phyloP scores from a whole-genome alignment of 805 yeast genomes.

The Candida suzukii region DNA sequence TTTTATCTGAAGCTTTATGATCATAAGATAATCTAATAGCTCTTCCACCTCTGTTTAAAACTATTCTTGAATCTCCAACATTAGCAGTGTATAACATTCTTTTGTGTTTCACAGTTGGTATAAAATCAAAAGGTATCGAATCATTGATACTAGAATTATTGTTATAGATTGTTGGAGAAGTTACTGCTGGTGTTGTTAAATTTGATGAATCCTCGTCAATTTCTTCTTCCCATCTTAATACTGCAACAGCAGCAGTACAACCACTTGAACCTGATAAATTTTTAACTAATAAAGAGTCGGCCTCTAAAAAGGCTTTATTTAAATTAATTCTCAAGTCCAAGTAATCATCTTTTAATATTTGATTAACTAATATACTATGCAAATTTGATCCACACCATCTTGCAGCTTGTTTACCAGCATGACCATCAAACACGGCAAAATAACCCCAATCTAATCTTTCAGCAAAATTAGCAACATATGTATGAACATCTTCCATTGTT shows the following conservation, averaged over 20 bases:
- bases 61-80: conserved; percentile 89
- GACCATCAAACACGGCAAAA: conserved; percentile 95
- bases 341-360: conserved; percentile 38
- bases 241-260: conserved; percentile 92
- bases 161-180: not conserved
- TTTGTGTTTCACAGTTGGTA: conserved; percentile 42
- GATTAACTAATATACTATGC: conserved; percentile 60
- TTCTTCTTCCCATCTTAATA: conserved; percentile 71
- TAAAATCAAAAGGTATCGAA: conserved; percentile 35
- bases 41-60: conserved; percentile 64
- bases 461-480: conserved; percentile 88
- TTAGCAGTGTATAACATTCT: conserved; percentile 88
- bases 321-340: conserved; percentile 59
- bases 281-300: conserved; percentile 61
- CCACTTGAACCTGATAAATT: conserved; percentile 73
- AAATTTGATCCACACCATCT: conserved; percentile 89
- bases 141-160: conserved; percentile 9
- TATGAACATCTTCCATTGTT: conserved; percentile 95
- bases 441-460: conserved; percentile 89
- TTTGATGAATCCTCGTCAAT: conserved; percentile 8
- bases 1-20: conserved; percentile 81
- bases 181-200: conserved; percentile 1
- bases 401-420: conserved; percentile 90
- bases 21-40: conserved; percentile 84
- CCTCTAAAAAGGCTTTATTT: conserved; percentile 62